Evolutionary conservation across 176 grass and related monocot species (phyloP), one percentile per base, ranked within the genome.

Genomic region (Triticum timopheevii): DNA sequence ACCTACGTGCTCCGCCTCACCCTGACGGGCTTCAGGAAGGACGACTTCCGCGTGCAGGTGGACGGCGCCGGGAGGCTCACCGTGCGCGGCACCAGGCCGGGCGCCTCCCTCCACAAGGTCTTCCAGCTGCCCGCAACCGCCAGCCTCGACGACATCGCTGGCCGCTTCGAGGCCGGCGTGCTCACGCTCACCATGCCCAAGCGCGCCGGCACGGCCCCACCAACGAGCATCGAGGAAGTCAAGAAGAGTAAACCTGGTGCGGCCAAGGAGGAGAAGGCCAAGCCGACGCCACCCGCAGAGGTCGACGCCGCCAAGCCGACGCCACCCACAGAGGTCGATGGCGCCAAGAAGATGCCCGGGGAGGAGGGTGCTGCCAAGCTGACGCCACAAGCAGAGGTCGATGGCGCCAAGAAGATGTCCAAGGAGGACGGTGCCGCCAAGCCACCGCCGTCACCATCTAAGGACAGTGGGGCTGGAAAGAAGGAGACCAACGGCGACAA

Each of bases 11-110:
- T 76, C 25, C 25, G 73, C 3, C 45, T 76, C 23, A 0, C 7
- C 1, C 73, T 76, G 13, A 1, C 76, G 86, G 93, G 90, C 20
- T 91, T 94, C 84, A 86, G 8, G 49, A 91, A 90, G 64, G 86
- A 92, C 54, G 88, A 96, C 80, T 87, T 98, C 79, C 73, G 69
- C 28, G 92, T 98, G 22, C 86, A 88, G 61, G 36, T 94, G 7
- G 88, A 94, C 81, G 13, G 40, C 78, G 28, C 85, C 17, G 90
- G 89, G 10, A 91, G 84, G 65, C 67, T 98, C 73, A 83, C 82
- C 76, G 89, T 98, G 31, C 81, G 67, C 72, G 80, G 91, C n/a
- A 24, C 52, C 52, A 56, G 7, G 52, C 52, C 52, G 17, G 17
- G 52, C 17, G 19, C 54, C 56, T 9, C 56, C 33, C 81, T 91